Percentiles rank a stretch among this genome's conserved stretches.
Evolutionary conservation across 2,329 filamentous ascomycete species (phyloP).

Genomic region (Fusarium lyarnte): DNA sequence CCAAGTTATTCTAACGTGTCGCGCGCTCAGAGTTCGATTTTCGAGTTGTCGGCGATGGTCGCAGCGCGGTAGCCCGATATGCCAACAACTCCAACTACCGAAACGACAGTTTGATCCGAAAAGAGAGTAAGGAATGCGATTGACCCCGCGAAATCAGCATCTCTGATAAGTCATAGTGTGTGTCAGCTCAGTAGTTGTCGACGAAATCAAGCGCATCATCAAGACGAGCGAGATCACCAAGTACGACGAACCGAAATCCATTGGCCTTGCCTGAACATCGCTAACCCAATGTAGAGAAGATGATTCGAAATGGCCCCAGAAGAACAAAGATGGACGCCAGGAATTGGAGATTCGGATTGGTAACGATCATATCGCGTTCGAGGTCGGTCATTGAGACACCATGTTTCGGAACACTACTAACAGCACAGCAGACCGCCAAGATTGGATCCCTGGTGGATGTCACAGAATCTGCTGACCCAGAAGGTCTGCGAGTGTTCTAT

Average conservation of each 20-base stretch:
- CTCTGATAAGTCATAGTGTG: conserved; percentile 74
- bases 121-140: conserved; percentile 83
- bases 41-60: conserved; percentile 88
- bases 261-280: not conserved
- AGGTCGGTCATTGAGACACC: conserved; percentile 65
- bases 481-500: conserved; percentile 97
- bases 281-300: conserved; percentile 75
- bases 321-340: conserved; percentile 98
- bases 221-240: conserved; percentile 98
- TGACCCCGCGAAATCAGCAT: not conserved
- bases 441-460: conserved; percentile 98
- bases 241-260: conserved; percentile 58
- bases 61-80: conserved; percentile 93
- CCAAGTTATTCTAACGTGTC: conserved; percentile 5
- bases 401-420: conserved; percentile 16
- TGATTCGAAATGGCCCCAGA: conserved; percentile 97
- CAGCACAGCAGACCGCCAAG: conserved; percentile 80
- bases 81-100: conserved; percentile 99
- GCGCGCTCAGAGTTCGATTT: conserved; percentile 88
- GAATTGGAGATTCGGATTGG: conserved; percentile 95
- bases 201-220: conserved; percentile 97
- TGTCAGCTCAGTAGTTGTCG: conserved; percentile 87
- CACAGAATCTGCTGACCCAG: conserved; percentile 93
- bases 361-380: conserved; percentile 96
- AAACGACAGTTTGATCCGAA: conserved; percentile 97